These are phyloP conservation scores for Neoscytalidium dimidiatum DNA, from an alignment of 2,329 filamentous ascomycete genomes.

Conservation along the genomic window DNA sequence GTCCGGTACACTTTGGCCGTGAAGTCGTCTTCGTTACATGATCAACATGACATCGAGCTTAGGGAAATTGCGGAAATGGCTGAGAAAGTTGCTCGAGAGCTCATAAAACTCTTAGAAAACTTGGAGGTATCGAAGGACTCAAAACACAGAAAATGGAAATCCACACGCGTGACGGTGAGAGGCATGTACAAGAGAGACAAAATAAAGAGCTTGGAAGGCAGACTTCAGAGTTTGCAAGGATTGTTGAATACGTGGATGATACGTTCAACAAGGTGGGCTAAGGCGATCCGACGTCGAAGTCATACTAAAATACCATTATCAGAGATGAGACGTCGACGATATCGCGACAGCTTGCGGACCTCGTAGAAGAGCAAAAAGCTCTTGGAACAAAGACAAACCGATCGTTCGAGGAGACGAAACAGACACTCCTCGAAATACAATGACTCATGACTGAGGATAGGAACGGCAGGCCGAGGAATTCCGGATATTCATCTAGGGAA, in stretches of 20 bases:
- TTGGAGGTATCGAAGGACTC: background rate
- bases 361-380: background rate
- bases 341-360: background rate
- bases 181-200: background rate
- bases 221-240: background rate
- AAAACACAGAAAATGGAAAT: background rate
- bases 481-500: no score
- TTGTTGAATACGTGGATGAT: background rate
- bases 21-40: background rate
- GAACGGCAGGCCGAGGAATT: accelerated
- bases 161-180: background rate
- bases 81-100: background rate
- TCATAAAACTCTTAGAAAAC: background rate
- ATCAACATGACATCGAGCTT: background rate
- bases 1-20: background rate
- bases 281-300: no score
- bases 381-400: background rate
- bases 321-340: background rate
- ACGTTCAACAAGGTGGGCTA: background rate
- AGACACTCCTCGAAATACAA: background rate
- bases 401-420: background rate
- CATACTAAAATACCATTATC: background rate
- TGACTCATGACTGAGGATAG: background rate
- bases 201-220: background rate
- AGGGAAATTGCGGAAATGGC: background rate